Evolutionary conservation across 2,329 filamentous ascomycete genomes (phyloP).

Genomic region (Fusarium metavorans): DNA sequence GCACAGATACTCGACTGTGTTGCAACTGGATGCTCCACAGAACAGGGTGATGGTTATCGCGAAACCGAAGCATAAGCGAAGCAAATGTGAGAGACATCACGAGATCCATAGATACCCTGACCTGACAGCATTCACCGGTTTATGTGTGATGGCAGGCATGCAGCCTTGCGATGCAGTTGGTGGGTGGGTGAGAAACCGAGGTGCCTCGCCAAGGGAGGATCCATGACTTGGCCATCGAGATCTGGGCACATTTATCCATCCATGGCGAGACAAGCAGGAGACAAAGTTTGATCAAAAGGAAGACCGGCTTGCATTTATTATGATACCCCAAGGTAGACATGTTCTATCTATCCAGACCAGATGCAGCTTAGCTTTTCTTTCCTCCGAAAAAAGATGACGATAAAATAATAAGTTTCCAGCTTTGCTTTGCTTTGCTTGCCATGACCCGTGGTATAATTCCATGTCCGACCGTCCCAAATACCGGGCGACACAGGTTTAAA

Average conservation of each 20-base stretch:
- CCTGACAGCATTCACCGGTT: neutral
- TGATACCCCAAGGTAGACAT: neutral
- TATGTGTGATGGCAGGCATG: neutral
- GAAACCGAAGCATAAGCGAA: neutral
- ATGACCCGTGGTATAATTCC: constrained; percentile 29
- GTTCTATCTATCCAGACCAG: neutral
- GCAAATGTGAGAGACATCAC: neutral
- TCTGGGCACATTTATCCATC: neutral
- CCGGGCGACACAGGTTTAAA: constrained; percentile 7
- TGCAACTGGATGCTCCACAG: neutral
- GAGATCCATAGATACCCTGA: neutral
- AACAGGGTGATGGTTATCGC: neutral
- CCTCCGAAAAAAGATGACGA: neutral
- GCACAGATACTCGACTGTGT: neutral
- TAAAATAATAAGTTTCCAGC: neutral
- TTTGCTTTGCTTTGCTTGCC: neutral
- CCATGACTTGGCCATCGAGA: neutral
- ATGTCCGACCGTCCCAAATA: constrained; percentile 16
- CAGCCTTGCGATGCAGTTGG: neutral
- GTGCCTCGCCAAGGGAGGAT: neutral
- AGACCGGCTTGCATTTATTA: neutral
- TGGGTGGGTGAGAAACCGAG: neutral
- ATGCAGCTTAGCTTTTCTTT: neutral
- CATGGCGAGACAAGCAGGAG: neutral
- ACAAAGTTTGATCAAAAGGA: neutral